Conservation (phyloP, 441 rosid genomes). For the Pelargonium myrrhifolium region DNA sequence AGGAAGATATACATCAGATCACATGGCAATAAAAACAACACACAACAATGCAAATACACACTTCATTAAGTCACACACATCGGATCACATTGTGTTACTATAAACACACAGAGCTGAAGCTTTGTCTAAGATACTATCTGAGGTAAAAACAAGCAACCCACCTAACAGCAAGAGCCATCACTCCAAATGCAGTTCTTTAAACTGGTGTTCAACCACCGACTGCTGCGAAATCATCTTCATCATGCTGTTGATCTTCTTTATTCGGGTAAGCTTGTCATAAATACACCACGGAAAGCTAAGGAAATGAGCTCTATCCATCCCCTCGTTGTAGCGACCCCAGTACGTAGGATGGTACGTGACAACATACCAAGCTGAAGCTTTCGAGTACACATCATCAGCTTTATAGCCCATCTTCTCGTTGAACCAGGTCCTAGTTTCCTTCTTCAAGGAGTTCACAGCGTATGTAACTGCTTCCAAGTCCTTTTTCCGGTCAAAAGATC, state of each 20-base stretch:
- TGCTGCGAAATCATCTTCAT: background rate
- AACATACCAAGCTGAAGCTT: constrained; percentile 20
- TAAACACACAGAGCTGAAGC: no score
- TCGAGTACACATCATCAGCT: constrained; percentile 12
- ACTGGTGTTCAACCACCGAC: background rate
- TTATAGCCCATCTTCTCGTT: background rate
- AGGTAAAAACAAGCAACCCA: no score
- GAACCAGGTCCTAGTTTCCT: constrained; percentile 21
- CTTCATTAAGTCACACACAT: no score
- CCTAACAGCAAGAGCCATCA: no score
- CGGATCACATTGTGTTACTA: no score
- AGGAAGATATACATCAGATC: no score
- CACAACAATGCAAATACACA: no score
- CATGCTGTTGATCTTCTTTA: constrained; percentile 4
- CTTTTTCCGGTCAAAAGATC: constrained; percentile 4
- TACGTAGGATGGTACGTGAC: constrained; percentile 5
- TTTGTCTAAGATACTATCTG: no score
- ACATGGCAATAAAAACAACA: no score
- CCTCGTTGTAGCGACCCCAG: constrained; percentile 14
- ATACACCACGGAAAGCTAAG: constrained; percentile 7
- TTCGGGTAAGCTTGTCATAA: constrained; percentile 11
- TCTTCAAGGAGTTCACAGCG: constrained; percentile 14
- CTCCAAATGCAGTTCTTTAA: background rate
- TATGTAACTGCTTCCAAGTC: background rate
- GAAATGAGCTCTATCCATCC: constrained; percentile 16